A percentile compares a stretch with the other conserved stretches of the same genome.
These are phyloP conservation scores for Pseudogymnoascus sp. DNA, from an alignment of 2,329 filamentous ascomycete genomes.

Conservation along the genomic window DNA sequence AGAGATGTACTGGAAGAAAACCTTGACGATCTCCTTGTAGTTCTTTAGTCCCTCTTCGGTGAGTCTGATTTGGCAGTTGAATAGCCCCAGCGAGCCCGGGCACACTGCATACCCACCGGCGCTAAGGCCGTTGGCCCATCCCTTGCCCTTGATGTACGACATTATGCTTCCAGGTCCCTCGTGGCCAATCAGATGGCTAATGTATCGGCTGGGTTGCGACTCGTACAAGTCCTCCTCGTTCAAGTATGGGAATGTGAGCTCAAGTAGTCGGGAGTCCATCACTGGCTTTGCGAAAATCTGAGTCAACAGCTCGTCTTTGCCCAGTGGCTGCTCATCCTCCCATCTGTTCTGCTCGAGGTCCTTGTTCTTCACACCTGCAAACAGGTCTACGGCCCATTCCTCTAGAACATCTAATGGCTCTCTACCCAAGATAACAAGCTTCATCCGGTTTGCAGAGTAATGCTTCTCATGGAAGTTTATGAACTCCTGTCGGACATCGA, in stretches of 20 bases:
- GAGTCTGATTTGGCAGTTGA: constrained; percentile 57
- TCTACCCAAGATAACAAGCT: constrained; percentile 61
- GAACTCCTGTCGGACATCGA: constrained; percentile 65
- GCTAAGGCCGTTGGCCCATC: constrained; percentile 62
- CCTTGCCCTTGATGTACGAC: constrained; percentile 64
- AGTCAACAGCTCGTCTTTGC: constrained; percentile 52
- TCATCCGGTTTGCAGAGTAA: constrained; percentile 71
- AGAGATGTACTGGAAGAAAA: constrained; percentile 74
- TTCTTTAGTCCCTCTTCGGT: constrained; percentile 52
- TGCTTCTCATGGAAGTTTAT: constrained; percentile 66
- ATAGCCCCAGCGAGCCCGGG: constrained; percentile 56
- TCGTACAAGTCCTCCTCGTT: constrained; percentile 63
- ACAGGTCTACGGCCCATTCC: constrained; percentile 61
- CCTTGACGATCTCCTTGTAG: constrained; percentile 60
- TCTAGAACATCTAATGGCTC: constrained; percentile 62
- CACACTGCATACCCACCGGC: constrained; percentile 58
- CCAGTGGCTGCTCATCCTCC: constrained; percentile 55
- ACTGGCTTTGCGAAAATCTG: constrained; percentile 68
- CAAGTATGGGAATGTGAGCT: constrained; percentile 61
- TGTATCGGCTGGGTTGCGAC: constrained; percentile 61
- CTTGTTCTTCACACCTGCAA: constrained; percentile 61
- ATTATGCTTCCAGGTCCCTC: constrained; percentile 69
- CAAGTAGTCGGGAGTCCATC: constrained; percentile 59
- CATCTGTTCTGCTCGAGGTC: constrained; percentile 57
- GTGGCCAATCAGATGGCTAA: constrained; percentile 66